Evolutionary conservation across 768 basidiomycete species (phyloP).

Genomic region (Amanita fuliginea): DNA sequence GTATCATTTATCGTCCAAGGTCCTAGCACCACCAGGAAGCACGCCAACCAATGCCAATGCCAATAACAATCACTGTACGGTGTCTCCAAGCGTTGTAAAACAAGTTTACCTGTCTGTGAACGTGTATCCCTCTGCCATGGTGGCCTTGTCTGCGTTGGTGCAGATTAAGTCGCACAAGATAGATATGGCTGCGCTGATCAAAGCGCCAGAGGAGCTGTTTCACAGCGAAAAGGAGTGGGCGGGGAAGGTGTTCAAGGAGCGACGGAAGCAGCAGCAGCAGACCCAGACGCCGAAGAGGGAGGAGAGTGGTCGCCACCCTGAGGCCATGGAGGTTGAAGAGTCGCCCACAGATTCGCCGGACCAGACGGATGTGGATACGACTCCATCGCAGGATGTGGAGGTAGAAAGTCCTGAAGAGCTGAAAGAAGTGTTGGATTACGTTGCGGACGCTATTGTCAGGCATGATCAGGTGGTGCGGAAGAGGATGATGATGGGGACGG

Average conservation of each 20-base stretch:
- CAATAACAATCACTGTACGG: conserved; percentile 8
- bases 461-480: conserved; percentile 23
- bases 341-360: neutral
- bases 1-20: conserved; percentile 4
- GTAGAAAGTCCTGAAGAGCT: conserved; percentile 37
- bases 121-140: conserved; percentile 28
- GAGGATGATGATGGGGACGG: neutral
- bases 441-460: conserved; percentile 39
- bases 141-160: conserved; percentile 27
- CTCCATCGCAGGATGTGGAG: conserved; percentile 7
- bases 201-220: conserved; percentile 33
- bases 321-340: conserved; percentile 8
- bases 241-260: conserved; percentile 29
- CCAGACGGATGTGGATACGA: conserved; percentile 9
- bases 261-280: conserved; percentile 4
- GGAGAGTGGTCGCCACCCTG: conserved; percentile 7
- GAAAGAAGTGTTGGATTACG: conserved; percentile 45
- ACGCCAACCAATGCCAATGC: too few species aligned
- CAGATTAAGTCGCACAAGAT: conserved; percentile 37
- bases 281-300: conserved; percentile 3
- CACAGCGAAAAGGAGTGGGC: conserved; percentile 42
- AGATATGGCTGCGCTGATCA: conserved; percentile 42
- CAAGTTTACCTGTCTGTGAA: conserved; percentile 31
- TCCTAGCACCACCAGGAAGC: neutral
- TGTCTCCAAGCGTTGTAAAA: conserved; percentile 16